Conservation (phyloP, 176 grass and related monocot species). For the Typha latifolia region DNA sequence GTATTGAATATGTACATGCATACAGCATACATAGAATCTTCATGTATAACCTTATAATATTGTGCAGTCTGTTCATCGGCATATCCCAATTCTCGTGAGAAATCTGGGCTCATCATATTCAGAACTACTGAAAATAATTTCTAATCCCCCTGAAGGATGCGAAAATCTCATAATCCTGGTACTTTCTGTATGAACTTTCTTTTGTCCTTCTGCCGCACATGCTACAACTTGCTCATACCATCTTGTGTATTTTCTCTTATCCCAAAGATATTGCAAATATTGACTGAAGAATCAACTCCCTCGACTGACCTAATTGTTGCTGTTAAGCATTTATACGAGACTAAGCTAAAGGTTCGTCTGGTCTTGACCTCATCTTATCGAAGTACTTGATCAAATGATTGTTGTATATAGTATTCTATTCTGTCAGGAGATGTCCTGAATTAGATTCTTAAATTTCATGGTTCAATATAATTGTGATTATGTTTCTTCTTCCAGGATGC, state of each 20-base stretch:
- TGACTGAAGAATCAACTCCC: constrained; percentile 86
- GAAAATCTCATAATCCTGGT: constrained; percentile 91
- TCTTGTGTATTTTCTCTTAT: constrained; percentile 15
- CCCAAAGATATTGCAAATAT: constrained; percentile 74
- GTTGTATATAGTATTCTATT: background rate
- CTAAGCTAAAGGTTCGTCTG: constrained; percentile 72
- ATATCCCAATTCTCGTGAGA: constrained; percentile 63
- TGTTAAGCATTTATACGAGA: constrained; percentile 88
- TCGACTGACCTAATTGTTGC: constrained; percentile 62
- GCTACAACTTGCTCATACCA: background rate
- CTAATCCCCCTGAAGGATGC: constrained; percentile 90
- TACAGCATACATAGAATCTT: background rate
- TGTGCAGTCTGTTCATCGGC: constrained; percentile 74
- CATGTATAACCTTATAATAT: constrained; percentile 17
- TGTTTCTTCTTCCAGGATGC: constrained; percentile 57
- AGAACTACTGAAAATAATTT: constrained; percentile 77
- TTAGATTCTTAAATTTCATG: constrained; percentile 10
- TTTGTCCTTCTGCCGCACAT: background rate
- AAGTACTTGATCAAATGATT: background rate
- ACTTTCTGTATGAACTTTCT: constrained; percentile 27
- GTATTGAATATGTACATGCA: background rate
- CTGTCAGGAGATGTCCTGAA: background rate
- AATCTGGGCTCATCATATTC: constrained; percentile 70
- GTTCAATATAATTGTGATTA: constrained; percentile 4
- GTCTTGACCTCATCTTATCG: background rate